Evolutionary conservation across 2,329 filamentous ascomycete species (phyloP).

Genomic region (Iodosphaeria phyllophila): DNA sequence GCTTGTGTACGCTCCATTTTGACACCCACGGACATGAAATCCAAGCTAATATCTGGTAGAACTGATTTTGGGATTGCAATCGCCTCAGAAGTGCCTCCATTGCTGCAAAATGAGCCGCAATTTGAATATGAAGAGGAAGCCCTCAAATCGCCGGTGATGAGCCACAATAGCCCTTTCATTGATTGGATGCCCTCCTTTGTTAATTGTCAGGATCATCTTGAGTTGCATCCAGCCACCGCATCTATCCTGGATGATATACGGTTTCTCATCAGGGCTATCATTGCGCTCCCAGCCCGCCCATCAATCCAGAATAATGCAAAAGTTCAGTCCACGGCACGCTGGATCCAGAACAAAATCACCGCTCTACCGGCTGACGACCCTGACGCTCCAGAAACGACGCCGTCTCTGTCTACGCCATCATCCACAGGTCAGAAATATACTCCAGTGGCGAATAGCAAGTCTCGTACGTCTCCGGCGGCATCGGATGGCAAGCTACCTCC

Average conservation of each 20-base stretch:
- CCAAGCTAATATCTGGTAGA: no score
- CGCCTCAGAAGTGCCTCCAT: conserved; percentile 24
- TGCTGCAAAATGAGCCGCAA: conserved; percentile 19
- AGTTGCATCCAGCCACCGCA: conserved; percentile 26
- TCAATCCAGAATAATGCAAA: conserved; percentile 18
- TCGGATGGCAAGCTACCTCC: neutral
- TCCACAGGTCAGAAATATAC: neutral
- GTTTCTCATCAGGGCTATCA: conserved; percentile 22
- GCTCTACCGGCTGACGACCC: conserved; percentile 8
- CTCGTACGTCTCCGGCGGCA: neutral
- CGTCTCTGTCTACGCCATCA: neutral
- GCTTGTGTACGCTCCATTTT: conserved; percentile 1
- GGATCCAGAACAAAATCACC: conserved; percentile 20
- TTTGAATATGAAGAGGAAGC: conserved; percentile 22
- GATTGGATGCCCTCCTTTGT: conserved; percentile 22
- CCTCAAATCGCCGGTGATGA: conserved; percentile 20
- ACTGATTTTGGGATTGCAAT: conserved; percentile 28
- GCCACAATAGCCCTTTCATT: conserved; percentile 28
- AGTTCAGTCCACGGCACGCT: conserved; percentile 18
- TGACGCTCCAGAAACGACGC: neutral
- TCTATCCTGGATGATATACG: conserved; percentile 32
- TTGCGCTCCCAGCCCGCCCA: conserved; percentile 18
- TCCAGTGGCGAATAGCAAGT: no score
- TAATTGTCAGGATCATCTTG: conserved; percentile 19
- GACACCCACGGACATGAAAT: no score